These are phyloP conservation scores for Trametes elegans DNA, from an alignment of 768 basidiomycete species.

Conservation along the genomic window DNA sequence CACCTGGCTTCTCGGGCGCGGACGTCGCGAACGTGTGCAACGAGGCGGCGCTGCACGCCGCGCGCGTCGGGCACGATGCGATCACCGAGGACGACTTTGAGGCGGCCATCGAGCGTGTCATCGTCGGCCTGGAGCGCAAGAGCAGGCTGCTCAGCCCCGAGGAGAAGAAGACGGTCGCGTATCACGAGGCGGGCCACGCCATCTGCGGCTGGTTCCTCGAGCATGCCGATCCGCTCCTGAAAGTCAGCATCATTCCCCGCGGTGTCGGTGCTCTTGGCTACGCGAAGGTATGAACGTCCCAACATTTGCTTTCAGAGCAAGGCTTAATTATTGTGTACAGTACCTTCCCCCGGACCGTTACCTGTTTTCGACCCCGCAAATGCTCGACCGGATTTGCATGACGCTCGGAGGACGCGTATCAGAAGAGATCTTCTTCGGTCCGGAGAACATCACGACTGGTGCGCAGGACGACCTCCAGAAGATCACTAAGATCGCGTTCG, in stretches of 20 bases:
- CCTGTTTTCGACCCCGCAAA: conserved; percentile 91
- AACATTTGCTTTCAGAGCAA: background rate
- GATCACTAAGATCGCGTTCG: conserved; percentile 97
- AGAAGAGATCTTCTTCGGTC: conserved; percentile 96
- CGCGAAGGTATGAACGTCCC: conserved; percentile 63
- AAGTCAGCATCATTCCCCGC: conserved; percentile 97
- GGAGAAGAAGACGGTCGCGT: conserved; percentile 98
- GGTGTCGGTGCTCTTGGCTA: conserved; percentile 96
- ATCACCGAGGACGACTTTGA: conserved; percentile 90
- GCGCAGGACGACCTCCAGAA: conserved; percentile 98
- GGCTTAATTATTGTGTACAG: conserved; percentile 35
- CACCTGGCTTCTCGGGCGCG: conserved; percentile 97
- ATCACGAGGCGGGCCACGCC: conserved; percentile 99
- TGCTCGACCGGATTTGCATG: conserved; percentile 96
- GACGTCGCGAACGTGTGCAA: conserved; percentile 99
- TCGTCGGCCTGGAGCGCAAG: conserved; percentile 96
- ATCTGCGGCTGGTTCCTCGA: conserved; percentile 99
- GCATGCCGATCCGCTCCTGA: conserved; percentile 93
- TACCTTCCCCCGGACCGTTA: conserved; percentile 96
- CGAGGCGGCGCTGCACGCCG: conserved; percentile 94
- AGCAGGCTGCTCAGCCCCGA: conserved; percentile 88
- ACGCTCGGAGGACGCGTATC: conserved; percentile 96
- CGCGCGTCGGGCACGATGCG: conserved; percentile 74
- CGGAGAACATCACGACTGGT: conserved; percentile 91
- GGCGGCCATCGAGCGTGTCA: conserved; percentile 96